These are phyloP conservation scores for Capronia coronata DNA, from an alignment of 2,329 filamentous ascomycete genomes.

Conservation along the genomic window DNA sequence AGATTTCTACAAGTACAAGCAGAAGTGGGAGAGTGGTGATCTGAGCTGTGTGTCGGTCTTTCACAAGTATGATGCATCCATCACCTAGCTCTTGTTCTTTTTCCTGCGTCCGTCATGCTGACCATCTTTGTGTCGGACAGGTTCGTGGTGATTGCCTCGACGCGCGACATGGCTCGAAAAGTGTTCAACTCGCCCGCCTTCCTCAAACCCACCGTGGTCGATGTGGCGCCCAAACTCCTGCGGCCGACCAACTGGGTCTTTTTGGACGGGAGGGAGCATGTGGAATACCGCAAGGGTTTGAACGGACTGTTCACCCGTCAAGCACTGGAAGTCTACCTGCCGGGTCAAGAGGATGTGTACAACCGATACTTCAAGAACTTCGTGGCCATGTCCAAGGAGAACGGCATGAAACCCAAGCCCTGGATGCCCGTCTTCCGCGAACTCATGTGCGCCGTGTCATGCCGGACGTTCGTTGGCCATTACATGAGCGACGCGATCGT, in stretches of 20 bases:
- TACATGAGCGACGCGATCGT: slow-evolving; percentile 87
- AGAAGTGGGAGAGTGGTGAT: slow-evolving; percentile 84
- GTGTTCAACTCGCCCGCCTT: slow-evolving; percentile 89
- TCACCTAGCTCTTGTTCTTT: background rate
- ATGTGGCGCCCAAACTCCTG: slow-evolving; percentile 87
- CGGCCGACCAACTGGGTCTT: slow-evolving; percentile 95
- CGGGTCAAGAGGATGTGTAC: slow-evolving; percentile 88
- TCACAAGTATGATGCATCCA: slow-evolving; percentile 72
- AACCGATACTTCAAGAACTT: slow-evolving; percentile 77
- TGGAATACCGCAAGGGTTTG: slow-evolving; percentile 94
- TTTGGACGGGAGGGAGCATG: slow-evolving; percentile 86
- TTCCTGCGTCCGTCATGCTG: background rate
- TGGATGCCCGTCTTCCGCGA: slow-evolving; percentile 94
- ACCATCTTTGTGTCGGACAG: slow-evolving; percentile 42
- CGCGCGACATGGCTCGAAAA: slow-evolving; percentile 90
- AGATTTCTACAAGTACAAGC: slow-evolving; percentile 83
- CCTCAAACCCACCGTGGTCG: slow-evolving; percentile 94
- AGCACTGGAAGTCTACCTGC: slow-evolving; percentile 80
- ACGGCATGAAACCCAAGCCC: slow-evolving; percentile 65
- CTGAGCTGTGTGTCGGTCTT: slow-evolving; percentile 98
- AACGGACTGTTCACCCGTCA: slow-evolving; percentile 91
- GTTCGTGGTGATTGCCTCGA: slow-evolving; percentile 94
- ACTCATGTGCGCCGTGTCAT: slow-evolving; percentile 88
- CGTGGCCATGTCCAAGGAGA: slow-evolving; percentile 65
- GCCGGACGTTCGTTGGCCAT: slow-evolving; percentile 93